Evolutionary conservation across 106 monocot genomes (phyloP), one percentile per base, ranked within the genome.

Genomic region (Dioscorea zingiberensis): DNA sequence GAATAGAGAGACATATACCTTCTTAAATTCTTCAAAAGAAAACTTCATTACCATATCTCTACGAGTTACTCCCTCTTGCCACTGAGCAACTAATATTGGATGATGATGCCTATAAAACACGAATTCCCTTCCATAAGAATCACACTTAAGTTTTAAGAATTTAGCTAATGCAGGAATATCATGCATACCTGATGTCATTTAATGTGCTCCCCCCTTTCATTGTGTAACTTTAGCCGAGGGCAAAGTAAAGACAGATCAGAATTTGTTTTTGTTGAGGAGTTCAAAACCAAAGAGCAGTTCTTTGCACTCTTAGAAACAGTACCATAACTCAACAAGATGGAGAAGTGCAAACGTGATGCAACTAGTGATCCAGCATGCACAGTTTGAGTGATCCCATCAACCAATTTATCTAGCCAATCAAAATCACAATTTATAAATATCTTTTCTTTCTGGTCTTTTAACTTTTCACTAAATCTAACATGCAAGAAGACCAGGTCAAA

Each of bases 401-500:
- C 85, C 53, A 97, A 80, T 9, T 73, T 77, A 48, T 97, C 54
- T 14, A 97, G 76, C 71, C 65, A 73, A 56, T 88, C 81, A 11
- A 69, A 53, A 67, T 78, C 65, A 29, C 48, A 67, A 25, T 77
- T 77, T 32, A 66, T 58, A 13, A 51, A 55, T 57, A 65, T 30
- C 45, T 71, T 76, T 55, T 69, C 78, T 67, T 86, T 81, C 60
- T 70, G 55, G 45, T 70, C 72, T 72, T 59, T 73, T 3, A 59
- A 46, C 28, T 58, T 76, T 54, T 83, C 82, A 58, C 27, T 28
- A 63, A 68, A 38, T 45, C 24, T 71, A 13, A 92, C 61, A 51
- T 92, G 88, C 74, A 97, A 69, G 67, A 97, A 62, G 12, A 97
- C 74, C 24, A 97, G 57, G 77, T 95, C 95, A 73, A 80, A 87